phyloP scores from a whole-genome alignment of 2,329 filamentous ascomycete genomes.

The Diaporthe nobilis region DNA sequence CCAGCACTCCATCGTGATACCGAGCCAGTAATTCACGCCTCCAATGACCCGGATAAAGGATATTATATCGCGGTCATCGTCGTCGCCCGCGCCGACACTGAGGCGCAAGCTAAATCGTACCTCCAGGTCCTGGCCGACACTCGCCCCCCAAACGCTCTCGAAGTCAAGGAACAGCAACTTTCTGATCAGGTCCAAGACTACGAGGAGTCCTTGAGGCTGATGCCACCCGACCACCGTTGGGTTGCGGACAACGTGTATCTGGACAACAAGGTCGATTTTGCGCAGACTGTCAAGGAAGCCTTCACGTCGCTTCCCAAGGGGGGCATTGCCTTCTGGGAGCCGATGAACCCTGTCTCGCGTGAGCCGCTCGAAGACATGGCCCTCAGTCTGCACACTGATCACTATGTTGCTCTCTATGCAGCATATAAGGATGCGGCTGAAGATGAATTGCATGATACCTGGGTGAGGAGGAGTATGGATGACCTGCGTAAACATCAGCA shows the following conservation, averaged over 20 bases:
- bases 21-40: not conserved
- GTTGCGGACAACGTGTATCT: constrained; percentile 8
- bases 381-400: constrained; percentile 7
- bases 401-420: not conserved
- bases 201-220: not conserved
- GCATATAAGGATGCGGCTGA: not conserved
- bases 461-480: not conserved
- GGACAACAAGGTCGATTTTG: not conserved
- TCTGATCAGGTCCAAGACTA: not conserved
- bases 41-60: not conserved
- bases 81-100: not conserved
- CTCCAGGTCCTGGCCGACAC: constrained; percentile 3
- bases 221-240: not conserved
- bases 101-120: not conserved
- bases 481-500: not conserved
- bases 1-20: not conserved
- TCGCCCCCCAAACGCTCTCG: not conserved
- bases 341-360: not conserved
- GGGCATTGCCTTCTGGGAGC: constrained; percentile 3
- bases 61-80: not conserved
- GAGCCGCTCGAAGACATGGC: constrained; percentile 10
- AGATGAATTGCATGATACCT: not conserved
- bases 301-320: not conserved
- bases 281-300: not conserved
- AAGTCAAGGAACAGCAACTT: not conserved